phyloP scores from a whole-genome alignment of 176 grass and related monocot species.

The Musa beccarii region DNA sequence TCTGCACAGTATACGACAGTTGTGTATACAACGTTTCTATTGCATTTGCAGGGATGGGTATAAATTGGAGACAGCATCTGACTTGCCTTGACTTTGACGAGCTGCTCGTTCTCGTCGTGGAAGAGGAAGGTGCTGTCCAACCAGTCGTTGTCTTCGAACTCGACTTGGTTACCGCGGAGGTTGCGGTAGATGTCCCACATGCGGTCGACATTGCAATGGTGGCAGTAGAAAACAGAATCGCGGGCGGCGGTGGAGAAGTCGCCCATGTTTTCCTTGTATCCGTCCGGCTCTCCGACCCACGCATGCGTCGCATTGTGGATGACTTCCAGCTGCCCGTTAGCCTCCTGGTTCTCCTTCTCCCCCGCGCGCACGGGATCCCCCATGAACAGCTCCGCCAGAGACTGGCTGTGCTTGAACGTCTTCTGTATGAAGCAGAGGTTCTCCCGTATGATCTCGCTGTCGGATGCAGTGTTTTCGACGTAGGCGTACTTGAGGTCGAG shows the following conservation, averaged over 20 bases:
- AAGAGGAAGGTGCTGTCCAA: conserved; percentile 2
- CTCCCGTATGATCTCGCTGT: conserved; percentile 1
- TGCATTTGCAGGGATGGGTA: too few relatives aligned
- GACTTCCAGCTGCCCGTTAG: neutral
- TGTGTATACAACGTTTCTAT: too few relatives aligned
- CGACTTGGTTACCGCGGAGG: conserved; percentile 1
- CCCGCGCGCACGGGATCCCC: neutral
- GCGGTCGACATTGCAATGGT: conserved; percentile 6
- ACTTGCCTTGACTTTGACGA: conserved; percentile 8
- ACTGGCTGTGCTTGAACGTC: conserved; percentile 14
- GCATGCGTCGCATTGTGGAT: neutral
- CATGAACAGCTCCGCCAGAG: conserved; percentile 12
- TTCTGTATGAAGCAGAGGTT: conserved; percentile 5
- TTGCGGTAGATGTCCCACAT: conserved; percentile 8
- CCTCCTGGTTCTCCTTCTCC: neutral
- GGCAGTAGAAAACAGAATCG: conserved; percentile 9
- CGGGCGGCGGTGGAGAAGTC: conserved; percentile 1
- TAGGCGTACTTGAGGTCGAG: conserved; percentile 25
- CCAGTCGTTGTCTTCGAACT: conserved; percentile 10
- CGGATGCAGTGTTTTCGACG: neutral
- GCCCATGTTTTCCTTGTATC: neutral
- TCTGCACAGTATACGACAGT: neutral
- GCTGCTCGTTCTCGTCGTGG: neutral
- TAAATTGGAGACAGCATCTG: neutral
- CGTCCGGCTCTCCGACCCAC: neutral